A percentile compares a stretch with the other conserved stretches of the same genome.
Evolutionary conservation across 2,329 filamentous ascomycete genomes (phyloP).

Genomic region (Botrytis deweyae): DNA sequence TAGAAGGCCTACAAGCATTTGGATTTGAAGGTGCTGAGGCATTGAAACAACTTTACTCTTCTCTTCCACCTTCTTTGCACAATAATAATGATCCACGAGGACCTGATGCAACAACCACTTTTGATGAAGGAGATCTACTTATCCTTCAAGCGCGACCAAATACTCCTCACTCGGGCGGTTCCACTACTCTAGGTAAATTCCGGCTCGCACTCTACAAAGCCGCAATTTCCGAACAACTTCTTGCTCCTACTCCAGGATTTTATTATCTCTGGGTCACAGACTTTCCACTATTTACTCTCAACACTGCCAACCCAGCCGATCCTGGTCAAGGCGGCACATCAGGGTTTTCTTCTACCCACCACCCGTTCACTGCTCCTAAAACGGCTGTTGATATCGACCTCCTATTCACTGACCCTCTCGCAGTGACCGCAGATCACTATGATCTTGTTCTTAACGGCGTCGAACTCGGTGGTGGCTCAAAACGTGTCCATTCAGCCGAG

Average conservation of each 20-base stretch:
- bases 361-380: constrained; percentile 91
- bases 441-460: constrained; percentile 95
- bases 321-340: constrained; percentile 71
- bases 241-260: constrained; percentile 45
- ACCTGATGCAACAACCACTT: constrained; percentile 35
- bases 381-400: constrained; percentile 69
- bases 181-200: constrained; percentile 50
- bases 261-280: constrained; percentile 80
- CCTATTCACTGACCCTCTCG: constrained; percentile 68
- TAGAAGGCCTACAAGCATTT: constrained; percentile 74
- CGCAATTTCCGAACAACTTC: constrained; percentile 32
- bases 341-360: constrained; percentile 84
- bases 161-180: constrained; percentile 67
- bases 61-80: constrained; percentile 24
- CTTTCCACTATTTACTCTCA: constrained; percentile 88
- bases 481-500: constrained; percentile 81
- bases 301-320: constrained; percentile 48
- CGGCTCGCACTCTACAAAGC: constrained; percentile 37
- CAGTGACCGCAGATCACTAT: constrained; percentile 82
- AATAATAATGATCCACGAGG: constrained; percentile 19
- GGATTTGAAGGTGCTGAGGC: constrained; percentile 69
- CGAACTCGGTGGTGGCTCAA: constrained; percentile 88
- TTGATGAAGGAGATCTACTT: constrained; percentile 72
- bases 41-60: constrained; percentile 36
- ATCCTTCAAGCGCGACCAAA: constrained; percentile 75